These are phyloP conservation scores for Tolypocladium sp. DNA, from an alignment of 2,329 filamentous ascomycete species.

Conservation along the genomic window DNA sequence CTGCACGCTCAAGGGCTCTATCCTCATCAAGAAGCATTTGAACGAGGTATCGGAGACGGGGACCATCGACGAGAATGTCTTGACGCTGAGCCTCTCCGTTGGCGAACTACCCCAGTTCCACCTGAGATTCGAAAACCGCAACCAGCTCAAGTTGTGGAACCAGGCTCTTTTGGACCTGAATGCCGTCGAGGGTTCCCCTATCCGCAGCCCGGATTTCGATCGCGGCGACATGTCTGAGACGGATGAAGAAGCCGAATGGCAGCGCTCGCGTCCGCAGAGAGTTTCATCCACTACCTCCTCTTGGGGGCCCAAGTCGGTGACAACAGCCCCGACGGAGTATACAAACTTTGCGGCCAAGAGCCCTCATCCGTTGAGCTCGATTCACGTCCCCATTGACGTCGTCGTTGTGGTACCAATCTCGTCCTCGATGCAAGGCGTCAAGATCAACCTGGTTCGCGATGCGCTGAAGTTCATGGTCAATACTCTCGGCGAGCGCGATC, in stretches of 20 bases:
- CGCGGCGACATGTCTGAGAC: slow-evolving; percentile 67
- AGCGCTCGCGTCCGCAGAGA: slow-evolving; percentile 54
- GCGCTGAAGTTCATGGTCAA: slow-evolving; percentile 86
- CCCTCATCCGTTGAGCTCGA: slow-evolving; percentile 32
- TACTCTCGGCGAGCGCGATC: slow-evolving; percentile 82
- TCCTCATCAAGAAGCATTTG: slow-evolving; percentile 95
- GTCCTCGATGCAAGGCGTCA: slow-evolving; percentile 98
- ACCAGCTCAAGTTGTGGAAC: slow-evolving; percentile 84
- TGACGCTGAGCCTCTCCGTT: slow-evolving; percentile 87
- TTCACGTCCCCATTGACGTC: slow-evolving; percentile 89
- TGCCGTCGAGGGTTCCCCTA: slow-evolving; percentile 52
- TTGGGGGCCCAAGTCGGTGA: slow-evolving; percentile 74
- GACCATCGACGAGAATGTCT: slow-evolving; percentile 64
- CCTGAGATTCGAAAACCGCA: slow-evolving; percentile 74
- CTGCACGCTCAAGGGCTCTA: slow-evolving; percentile 92
- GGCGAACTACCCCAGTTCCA: slow-evolving; percentile 90
- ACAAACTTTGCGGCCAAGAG: slow-evolving; percentile 56
- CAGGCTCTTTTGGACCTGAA: slow-evolving; percentile 80
- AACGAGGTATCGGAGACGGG: slow-evolving; percentile 74
- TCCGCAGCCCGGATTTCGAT: slow-evolving; percentile 70
- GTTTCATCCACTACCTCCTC: slow-evolving; percentile 76
- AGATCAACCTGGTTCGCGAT: slow-evolving; percentile 89
- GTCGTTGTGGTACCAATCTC: slow-evolving; percentile 96
- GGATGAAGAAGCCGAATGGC: slow-evolving; percentile 78
- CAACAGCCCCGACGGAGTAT: slow-evolving; percentile 88